These are phyloP conservation scores for Debaryomyces subglobosus DNA, from an alignment of 1,139 yeast species.

Conservation along the genomic window DNA sequence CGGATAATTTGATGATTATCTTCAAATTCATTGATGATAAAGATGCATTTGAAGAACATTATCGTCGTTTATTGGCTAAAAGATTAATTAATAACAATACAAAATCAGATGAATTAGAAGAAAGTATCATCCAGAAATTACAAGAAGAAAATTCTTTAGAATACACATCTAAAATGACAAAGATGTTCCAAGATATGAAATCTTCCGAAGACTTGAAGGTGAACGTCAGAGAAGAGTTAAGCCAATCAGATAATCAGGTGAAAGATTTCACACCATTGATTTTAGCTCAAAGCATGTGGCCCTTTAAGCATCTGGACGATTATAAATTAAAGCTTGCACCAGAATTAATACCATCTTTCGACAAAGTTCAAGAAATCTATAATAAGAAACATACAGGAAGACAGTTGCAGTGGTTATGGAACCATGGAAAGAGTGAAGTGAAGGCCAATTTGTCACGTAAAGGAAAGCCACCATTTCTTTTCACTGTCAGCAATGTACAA, in stretches of 20 bases:
- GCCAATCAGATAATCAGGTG: slow-evolving; percentile 35
- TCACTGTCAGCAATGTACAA: slow-evolving; percentile 84
- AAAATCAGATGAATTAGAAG: slow-evolving; percentile 84
- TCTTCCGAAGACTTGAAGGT: slow-evolving; percentile 78
- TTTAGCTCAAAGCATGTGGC: slow-evolving; percentile 92
- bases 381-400: slow-evolving; percentile 82
- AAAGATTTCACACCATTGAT: slow-evolving; percentile 76
- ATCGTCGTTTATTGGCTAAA: slow-evolving; percentile 85
- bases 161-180: slow-evolving; percentile 89
- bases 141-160: slow-evolving; percentile 92
- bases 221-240: slow-evolving; percentile 59
- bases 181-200: slow-evolving; percentile 95
- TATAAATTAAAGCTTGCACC: slow-evolving; percentile 46
- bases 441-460: slow-evolving; percentile 84
- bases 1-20: slow-evolving; percentile 82
- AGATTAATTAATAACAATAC: slow-evolving; percentile 86
- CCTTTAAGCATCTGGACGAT: slow-evolving; percentile 55
- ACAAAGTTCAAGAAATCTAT: slow-evolving; percentile 70
- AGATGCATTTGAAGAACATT: slow-evolving; percentile 93
- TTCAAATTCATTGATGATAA: slow-evolving; percentile 91
- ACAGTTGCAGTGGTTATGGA: slow-evolving; percentile 95
- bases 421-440: slow-evolving; percentile 88
- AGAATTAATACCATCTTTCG: slow-evolving; percentile 65
- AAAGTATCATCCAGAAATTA: slow-evolving; percentile 78
- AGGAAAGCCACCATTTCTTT: slow-evolving; percentile 80